Base-by-base conservation (phyloP, 352 stramenopile genomes). In the Phytophthora tentaculata region DNA sequence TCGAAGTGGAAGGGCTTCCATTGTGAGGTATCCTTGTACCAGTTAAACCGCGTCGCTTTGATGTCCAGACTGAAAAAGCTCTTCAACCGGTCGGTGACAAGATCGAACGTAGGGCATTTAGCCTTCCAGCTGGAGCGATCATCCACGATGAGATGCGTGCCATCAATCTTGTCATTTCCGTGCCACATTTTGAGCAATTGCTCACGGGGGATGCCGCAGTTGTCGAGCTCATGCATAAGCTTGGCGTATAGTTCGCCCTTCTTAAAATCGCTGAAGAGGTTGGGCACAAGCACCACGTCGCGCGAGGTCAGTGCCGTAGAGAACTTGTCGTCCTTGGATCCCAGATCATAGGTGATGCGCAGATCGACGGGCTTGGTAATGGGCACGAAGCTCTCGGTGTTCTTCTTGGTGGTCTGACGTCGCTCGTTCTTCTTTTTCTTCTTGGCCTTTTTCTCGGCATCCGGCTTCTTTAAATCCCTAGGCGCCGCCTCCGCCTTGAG, bases 1-100 rank as follows among this genome's bases (percentile, higher is more conserved):
- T 98, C 93, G 66, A 97, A 96, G 77, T 98, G 91, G 76, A 97
- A 97, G 26, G 91, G 91, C 69, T 98, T 98, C 93, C 95, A 98
- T 80, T 98, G 89, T 4, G 79, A 90, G 52, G 82, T 91, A 80
- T 98, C 92, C 56, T 91, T 86, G 81, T 98, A 98, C 94, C 94
- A 98, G 78, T 98, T 98, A 67, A 98, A 98, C 45, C 95, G 86
- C 55, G 91, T 97, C n/a, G 93, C 91, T 56, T 96, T 89, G 47
- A 88, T 89, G 32, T 88, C 72, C 52, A 98, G 80, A 13, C 76
- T 71, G 79, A 98, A 98, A 61, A 97, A 98, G 10, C 85, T 60
- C 65, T 88, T 87, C 28, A 98, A 51, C 17, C 85, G 76, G 65
- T 94, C 77, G 68, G 85, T 84, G 61, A 97, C 76, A 48, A 96